phyloP scores from a whole-genome alignment of 352 stramenopile species.

The Globisporangium recalcitrans region DNA sequence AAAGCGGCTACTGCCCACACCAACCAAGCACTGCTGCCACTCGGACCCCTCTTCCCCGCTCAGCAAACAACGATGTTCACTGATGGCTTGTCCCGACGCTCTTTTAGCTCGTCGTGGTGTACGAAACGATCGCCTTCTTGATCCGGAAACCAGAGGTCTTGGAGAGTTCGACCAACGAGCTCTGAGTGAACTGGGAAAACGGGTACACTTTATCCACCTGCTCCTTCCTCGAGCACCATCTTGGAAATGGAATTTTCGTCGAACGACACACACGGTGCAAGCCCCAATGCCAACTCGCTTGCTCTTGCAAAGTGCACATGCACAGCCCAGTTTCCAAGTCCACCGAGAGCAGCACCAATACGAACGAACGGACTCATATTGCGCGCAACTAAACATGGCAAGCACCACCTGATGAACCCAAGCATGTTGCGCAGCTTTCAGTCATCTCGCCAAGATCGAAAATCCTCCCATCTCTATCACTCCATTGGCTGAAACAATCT shows the following conservation, averaged over 20 bases:
- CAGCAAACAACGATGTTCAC: too few relatives aligned
- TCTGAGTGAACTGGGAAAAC: neutral
- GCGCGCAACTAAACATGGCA: neutral
- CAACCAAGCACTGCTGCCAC: too few relatives aligned
- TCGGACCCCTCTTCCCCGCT: too few relatives aligned
- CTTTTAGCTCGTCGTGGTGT: too few relatives aligned
- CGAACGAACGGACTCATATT: neutral
- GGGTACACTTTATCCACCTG: neutral
- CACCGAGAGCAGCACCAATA: too few relatives aligned
- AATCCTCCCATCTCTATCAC: neutral
- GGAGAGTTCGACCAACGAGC: too few relatives aligned
- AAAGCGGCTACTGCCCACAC: too few relatives aligned
- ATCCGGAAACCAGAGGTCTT: too few relatives aligned
- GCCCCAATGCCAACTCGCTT: neutral
- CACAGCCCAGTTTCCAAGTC: too few relatives aligned
- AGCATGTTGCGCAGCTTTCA: neutral
- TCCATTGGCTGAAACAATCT: neutral
- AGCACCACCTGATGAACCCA: neutral
- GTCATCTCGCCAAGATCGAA: neutral
- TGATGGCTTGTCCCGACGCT: too few relatives aligned
- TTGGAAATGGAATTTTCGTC: neutral
- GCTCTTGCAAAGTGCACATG: too few relatives aligned
- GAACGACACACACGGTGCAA: neutral
- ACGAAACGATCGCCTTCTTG: too few relatives aligned
- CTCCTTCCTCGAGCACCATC: neutral